These are phyloP conservation scores for Trichosporon asahii DNA, from an alignment of 1,284 basidiomycete genomes.

Conservation along the genomic window DNA sequence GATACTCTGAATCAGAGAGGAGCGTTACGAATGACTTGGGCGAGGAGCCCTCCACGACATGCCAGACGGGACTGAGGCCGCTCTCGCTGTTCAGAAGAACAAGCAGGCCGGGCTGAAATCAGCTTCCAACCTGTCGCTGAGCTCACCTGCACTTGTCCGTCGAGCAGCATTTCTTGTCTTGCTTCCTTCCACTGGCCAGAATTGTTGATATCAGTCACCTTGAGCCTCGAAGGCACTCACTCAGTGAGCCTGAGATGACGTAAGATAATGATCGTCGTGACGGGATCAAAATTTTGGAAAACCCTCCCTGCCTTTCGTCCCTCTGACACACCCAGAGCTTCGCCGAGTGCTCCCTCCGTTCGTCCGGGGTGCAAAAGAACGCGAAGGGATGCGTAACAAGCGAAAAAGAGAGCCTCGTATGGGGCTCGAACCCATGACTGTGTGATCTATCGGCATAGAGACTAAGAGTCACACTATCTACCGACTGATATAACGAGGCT, in stretches of 20 bases:
- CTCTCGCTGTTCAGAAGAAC: slow-evolving; percentile 76
- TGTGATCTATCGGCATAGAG: slow-evolving; percentile 5
- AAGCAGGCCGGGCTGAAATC: slow-evolving; percentile 61
- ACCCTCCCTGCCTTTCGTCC: too few relatives aligned
- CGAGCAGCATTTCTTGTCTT: slow-evolving; percentile 19
- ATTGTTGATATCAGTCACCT: too few relatives aligned
- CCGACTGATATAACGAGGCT: slow-evolving; percentile 10
- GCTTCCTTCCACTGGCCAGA: too few relatives aligned
- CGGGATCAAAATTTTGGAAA: too few relatives aligned
- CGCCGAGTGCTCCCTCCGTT: too few relatives aligned
- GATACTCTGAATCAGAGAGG: slow-evolving; percentile 58
- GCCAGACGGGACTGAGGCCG: slow-evolving; percentile 62
- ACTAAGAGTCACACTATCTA: slow-evolving; percentile 10
- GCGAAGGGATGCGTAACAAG: too few relatives aligned
- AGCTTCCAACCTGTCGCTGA: background rate
- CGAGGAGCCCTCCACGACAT: slow-evolving; percentile 57
- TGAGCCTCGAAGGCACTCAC: too few relatives aligned
- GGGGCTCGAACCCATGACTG: slow-evolving; percentile 11
- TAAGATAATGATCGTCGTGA: too few relatives aligned
- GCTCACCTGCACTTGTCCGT: slow-evolving; percentile 31
- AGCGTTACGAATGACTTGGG: slow-evolving; percentile 65
- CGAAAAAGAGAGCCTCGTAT: slow-evolving; percentile 1
- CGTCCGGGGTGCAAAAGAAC: background rate
- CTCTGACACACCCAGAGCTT: too few relatives aligned
- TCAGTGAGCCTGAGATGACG: too few relatives aligned